phyloP scores from a whole-genome alignment of 2,329 filamentous ascomycete genomes.

The Neocatenulostroma microsporum region DNA sequence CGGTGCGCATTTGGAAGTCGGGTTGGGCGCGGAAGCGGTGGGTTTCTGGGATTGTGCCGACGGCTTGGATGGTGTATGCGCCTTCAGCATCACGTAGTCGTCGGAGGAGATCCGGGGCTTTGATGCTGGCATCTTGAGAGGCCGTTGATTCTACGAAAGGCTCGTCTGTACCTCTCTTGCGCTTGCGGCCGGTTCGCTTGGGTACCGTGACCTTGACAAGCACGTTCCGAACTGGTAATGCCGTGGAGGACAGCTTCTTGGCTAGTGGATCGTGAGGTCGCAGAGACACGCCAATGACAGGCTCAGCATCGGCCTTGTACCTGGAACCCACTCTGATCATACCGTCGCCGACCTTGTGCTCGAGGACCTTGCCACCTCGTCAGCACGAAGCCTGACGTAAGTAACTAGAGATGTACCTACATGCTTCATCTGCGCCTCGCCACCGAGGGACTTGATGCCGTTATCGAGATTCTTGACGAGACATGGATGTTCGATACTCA shows the following conservation, averaged over 20 bases:
- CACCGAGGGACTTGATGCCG: constrained; percentile 56
- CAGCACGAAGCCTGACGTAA: too few relatives aligned
- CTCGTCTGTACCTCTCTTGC: constrained; percentile 67
- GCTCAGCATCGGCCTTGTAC: constrained; percentile 25
- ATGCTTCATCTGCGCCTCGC: constrained; percentile 46
- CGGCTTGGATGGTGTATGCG: constrained; percentile 21
- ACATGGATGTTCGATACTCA: constrained; percentile 60
- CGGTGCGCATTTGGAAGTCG: constrained; percentile 59
- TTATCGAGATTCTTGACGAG: constrained; percentile 58
- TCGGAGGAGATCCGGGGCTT: constrained; percentile 23
- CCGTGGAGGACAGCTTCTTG: constrained; percentile 69
- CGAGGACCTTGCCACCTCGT: constrained; percentile 26
- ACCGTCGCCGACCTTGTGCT: constrained; percentile 26
- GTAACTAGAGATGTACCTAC: constrained; percentile 33
- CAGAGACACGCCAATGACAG: constrained; percentile 61
- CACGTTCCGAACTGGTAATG: constrained; percentile 69
- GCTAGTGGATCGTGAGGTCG: constrained; percentile 72
- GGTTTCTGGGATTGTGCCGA: constrained; percentile 61
- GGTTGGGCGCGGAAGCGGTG: constrained; percentile 81
- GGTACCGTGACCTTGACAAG: constrained; percentile 81
- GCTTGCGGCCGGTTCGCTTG: constrained; percentile 74
- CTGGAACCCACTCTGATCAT: constrained; percentile 17
- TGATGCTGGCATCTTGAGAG: constrained; percentile 12
- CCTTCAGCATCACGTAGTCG: constrained; percentile 24
- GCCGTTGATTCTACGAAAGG: constrained; percentile 32